Conservation (phyloP, 2,329 filamentous ascomycete genomes). For the Diplodia seriata region DNA sequence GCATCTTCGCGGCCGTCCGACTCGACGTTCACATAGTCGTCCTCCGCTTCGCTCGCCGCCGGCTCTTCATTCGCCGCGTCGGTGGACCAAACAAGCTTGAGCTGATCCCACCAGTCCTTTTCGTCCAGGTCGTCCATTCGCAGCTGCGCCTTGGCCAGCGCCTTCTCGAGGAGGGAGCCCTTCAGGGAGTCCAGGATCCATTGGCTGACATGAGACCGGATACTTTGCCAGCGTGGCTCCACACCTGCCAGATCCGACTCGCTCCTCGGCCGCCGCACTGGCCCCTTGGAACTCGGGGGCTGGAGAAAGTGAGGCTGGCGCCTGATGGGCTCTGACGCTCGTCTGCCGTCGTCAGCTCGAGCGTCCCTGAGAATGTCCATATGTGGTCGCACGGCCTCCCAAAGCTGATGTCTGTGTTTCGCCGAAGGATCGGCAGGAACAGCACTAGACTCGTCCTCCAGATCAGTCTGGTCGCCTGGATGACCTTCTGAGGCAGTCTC, state of each 20-base stretch:
- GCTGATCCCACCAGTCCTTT: slow-evolving; percentile 6
- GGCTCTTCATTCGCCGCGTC: not conserved
- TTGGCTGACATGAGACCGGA: not conserved
- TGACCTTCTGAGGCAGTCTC: no score
- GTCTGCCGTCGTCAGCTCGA: not conserved
- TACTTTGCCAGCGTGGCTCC: not conserved
- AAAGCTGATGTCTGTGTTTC: not conserved
- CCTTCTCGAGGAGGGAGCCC: not conserved
- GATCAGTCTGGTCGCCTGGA: not conserved
- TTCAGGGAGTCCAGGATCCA: slow-evolving; percentile 13
- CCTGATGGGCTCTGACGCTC: not conserved
- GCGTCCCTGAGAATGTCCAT: not conserved
- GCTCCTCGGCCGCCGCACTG: not conserved
- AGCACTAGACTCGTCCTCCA: not conserved
- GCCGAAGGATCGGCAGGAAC: no score
- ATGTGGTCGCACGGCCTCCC: not conserved
- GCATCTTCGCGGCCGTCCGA: not conserved
- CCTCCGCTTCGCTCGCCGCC: not conserved
- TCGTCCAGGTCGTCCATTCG: not conserved
- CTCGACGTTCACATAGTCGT: not conserved
- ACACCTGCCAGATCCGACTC: not conserved
- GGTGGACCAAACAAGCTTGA: not conserved
- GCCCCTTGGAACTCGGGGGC: no score
- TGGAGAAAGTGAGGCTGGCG: not conserved
- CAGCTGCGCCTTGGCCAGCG: slow-evolving; percentile 5